A percentile compares a stretch with the other conserved stretches of the same genome.
These are phyloP conservation scores for Dothistroma pini DNA, from an alignment of 2,329 filamentous ascomycete genomes.

Conservation along the genomic window DNA sequence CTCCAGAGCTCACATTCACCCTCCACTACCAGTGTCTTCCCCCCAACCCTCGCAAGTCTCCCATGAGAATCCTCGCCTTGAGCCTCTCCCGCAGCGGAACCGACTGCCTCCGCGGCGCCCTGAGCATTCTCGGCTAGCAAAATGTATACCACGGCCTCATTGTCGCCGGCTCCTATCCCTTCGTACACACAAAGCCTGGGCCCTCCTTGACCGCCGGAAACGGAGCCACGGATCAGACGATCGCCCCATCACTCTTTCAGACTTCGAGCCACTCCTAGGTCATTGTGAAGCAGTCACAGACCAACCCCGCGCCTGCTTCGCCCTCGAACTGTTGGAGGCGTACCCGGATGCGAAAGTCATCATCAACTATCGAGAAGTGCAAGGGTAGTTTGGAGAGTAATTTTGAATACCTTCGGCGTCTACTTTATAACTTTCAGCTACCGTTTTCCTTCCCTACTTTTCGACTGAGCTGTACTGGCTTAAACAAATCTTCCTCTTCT, in stretches of 20 bases:
- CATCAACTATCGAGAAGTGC: background rate
- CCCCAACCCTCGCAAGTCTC: background rate
- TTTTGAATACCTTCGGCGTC: background rate
- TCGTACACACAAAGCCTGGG: background rate
- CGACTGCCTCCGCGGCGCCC: constrained; percentile 22
- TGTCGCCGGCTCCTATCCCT: constrained; percentile 6
- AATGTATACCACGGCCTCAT: constrained; percentile 21
- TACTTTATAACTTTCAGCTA: background rate
- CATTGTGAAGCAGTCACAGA: constrained; percentile 2
- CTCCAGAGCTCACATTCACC: background rate
- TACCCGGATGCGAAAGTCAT: constrained; percentile 26
- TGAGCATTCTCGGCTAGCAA: constrained; percentile 21
- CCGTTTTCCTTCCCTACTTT: background rate
- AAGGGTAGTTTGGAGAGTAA: background rate
- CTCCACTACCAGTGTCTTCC: background rate
- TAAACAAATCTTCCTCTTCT: background rate
- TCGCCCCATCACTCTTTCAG: background rate
- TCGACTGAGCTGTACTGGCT: background rate
- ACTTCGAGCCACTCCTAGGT: background rate
- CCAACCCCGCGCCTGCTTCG: constrained; percentile 5
- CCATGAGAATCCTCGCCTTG: constrained; percentile 24
- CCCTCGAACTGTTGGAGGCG: constrained; percentile 32
- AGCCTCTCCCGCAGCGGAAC: constrained; percentile 28
- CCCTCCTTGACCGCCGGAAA: background rate
- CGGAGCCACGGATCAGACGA: background rate